Conservation (phyloP, 345 rosid genomes). For the Nephelium lappaceum region DNA sequence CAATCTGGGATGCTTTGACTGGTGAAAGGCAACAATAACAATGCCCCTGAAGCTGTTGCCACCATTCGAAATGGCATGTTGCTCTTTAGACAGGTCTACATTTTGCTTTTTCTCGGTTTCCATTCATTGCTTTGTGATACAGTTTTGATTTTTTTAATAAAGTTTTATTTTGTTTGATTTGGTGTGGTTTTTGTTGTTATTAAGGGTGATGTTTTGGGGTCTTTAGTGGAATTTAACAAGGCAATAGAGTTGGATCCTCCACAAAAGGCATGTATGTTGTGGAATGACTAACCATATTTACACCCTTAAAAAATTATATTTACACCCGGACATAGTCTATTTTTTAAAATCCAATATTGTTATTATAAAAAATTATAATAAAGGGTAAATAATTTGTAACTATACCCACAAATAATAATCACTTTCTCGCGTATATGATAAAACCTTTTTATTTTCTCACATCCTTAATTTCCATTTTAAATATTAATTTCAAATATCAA, state of each 20-base stretch:
- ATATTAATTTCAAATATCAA: no score
- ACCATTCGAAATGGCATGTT: constrained; percentile 75
- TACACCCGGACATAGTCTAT: no score
- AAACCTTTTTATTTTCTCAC: no score
- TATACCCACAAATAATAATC: no score
- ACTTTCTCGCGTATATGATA: no score
- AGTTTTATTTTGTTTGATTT: not conserved
- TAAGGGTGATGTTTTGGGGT: constrained; percentile 84
- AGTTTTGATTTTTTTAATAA: not conserved
- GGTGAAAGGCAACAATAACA: constrained; percentile 56
- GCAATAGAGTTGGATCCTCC: constrained; percentile 80
- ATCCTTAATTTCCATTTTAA: no score
- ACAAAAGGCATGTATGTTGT: constrained; percentile 80
- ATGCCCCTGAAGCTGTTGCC: constrained; percentile 58
- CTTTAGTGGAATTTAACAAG: constrained; percentile 68
- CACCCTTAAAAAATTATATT: no score
- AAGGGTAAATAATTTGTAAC: no score
- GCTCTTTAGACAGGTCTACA: constrained; percentile 70
- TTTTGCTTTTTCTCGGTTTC: not conserved
- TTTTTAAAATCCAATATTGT: no score
- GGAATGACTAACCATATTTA: no score
- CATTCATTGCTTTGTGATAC: not conserved
- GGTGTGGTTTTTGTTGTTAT: constrained; percentile 12
- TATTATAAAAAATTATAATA: no score
- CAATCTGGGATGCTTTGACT: constrained; percentile 83